phyloP scores from a whole-genome alignment of 2,329 filamentous ascomycete genomes.

The Fonsecaea nubica region DNA sequence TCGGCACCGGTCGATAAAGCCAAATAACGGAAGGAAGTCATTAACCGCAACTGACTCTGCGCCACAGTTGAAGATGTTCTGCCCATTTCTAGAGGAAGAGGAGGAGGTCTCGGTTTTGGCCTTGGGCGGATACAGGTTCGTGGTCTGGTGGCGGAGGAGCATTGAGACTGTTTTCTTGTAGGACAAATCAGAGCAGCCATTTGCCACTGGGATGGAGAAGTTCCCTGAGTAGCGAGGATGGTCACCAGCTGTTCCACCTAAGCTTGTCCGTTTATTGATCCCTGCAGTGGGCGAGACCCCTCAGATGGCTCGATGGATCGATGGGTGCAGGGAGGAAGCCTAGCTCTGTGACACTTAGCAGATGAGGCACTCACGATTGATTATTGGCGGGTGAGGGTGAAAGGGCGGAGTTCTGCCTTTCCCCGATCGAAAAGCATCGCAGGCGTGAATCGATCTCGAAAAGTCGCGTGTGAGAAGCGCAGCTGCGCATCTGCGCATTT shows the following conservation, averaged over 20 bases:
- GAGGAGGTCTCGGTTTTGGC: background rate
- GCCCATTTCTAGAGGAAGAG: background rate
- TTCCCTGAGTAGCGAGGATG: background rate
- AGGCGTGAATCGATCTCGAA: background rate
- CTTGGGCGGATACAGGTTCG: background rate
- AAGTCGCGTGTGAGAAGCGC: background rate
- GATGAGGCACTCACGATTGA: background rate
- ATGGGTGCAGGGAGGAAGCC: background rate
- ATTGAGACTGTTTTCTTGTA: background rate
- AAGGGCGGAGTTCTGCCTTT: background rate
- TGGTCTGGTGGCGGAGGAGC: background rate
- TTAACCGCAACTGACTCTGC: slow-evolving; percentile 8
- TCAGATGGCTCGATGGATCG: slow-evolving; percentile 11
- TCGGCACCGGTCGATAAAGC: background rate
- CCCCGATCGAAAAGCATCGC: background rate
- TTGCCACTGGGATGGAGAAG: slow-evolving; percentile 3
- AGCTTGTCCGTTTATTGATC: slow-evolving; percentile 4
- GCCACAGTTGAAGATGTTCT: slow-evolving; percentile 1
- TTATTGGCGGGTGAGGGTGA: background rate
- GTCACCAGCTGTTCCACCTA: background rate
- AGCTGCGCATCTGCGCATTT: background rate
- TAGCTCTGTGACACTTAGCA: background rate
- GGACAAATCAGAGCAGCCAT: background rate
- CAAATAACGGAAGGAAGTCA: background rate
- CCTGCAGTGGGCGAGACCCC: slow-evolving; percentile 5